phyloP scores from a whole-genome alignment of 1,284 basidiomycete species.

The Ustilago curta region DNA sequence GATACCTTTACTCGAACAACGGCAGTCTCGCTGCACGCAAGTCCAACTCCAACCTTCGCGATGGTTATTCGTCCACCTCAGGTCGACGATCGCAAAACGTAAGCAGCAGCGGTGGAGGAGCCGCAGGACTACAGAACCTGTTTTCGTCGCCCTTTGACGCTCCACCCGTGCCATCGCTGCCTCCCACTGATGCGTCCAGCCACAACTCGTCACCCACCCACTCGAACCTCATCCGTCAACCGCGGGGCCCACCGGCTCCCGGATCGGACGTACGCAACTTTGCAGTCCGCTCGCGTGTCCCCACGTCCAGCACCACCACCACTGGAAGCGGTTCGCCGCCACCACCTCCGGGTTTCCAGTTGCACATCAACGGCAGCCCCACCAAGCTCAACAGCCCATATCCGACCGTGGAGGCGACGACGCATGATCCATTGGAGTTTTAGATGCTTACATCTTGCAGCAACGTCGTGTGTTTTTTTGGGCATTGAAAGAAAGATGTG shows the following conservation, averaged over 20 bases:
- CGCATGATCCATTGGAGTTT: constrained; percentile 51
- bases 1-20: constrained; percentile 20
- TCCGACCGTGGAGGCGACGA: constrained; percentile 32
- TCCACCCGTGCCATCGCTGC: constrained; percentile 52
- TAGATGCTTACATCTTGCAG: constrained; percentile 3
- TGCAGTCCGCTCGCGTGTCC: constrained; percentile 49
- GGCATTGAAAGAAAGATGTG: neutral
- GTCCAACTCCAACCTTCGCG: constrained; percentile 58
- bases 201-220: constrained; percentile 27
- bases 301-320: constrained; percentile 23
- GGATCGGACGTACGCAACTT: constrained; percentile 52
- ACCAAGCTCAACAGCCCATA: constrained; percentile 25
- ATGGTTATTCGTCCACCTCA: constrained; percentile 55
- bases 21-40: constrained; percentile 39
- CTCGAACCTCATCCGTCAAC: constrained; percentile 53
- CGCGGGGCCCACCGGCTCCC: constrained; percentile 54
- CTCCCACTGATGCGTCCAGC: constrained; percentile 16
- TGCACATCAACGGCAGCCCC: constrained; percentile 43
- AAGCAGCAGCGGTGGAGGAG: constrained; percentile 51
- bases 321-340: constrained; percentile 10
- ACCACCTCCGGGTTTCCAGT: constrained; percentile 23
- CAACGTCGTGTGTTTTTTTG: neutral
- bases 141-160: constrained; percentile 64
- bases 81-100: constrained; percentile 68
- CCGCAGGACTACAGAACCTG: constrained; percentile 55